Base-by-base conservation (phyloP, 768 basidiomycete species). In the Tephrocybe sp. region DNA sequence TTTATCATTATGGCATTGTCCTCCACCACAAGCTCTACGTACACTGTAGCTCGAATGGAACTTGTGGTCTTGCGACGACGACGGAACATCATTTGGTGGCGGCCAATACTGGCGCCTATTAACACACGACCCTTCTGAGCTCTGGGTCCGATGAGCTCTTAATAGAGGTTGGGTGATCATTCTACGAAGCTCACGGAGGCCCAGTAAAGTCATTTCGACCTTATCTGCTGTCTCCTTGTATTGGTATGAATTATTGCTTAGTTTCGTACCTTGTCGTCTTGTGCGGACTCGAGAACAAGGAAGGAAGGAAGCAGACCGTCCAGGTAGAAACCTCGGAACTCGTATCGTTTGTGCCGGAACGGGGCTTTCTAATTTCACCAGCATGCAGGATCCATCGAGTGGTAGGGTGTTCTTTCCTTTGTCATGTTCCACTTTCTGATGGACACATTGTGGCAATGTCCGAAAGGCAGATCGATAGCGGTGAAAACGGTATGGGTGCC, bases 371-470 rank as follows among this genome's bases (percentile, higher is more conserved):
- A 5, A 30, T 30, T 30, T 30, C 28, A 30, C 28, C 28, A 5
- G n/a, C n/a, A n/a, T n/a, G n/a, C n/a, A n/a, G n/a, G n/a, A n/a
- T n/a, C n/a, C n/a, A n/a, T n/a, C n/a, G n/a, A n/a, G n/a, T n/a
- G n/a, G n/a, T n/a, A n/a, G n/a, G n/a, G n/a, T n/a, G 38, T 21
- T 39, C 18, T 39, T 12, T 20, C 20, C n/a, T 5, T 20, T 8
- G 38, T 21, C 38, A 39, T 17, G 38, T 36, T 36, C 34, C 38
- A 21, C 38, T 39, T 39, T 48, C 32, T 53, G 52, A 53, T 48
- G 36, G 52, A 43, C 24, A 14, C 20, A 40, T 18, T 15, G 26
- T 32, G 26, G 28, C 32, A 51, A 33, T 51, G 48, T 23, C 48
- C 48, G 7, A 34, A 20, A 3, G 33, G 37, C 37, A 38, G 45